Conservation (phyloP, 352 stramenopile genomes). For the Phytophthora capsici region DNA sequence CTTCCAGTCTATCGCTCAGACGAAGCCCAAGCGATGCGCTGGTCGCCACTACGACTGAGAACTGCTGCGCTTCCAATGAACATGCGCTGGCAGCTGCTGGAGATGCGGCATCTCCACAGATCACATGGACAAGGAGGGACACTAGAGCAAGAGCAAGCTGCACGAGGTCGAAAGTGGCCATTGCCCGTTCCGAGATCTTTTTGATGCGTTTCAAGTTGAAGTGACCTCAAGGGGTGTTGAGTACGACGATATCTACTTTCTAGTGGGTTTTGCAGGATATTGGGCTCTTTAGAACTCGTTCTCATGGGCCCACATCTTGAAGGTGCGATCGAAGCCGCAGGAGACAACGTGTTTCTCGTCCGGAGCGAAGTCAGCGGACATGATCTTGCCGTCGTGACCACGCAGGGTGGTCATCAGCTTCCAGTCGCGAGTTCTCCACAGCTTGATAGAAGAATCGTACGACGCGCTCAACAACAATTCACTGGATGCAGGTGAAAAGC, state of each 20-base stretch:
- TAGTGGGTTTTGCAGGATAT: no score
- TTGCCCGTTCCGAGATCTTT: slow-evolving; percentile 17
- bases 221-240: neutral
- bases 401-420: slow-evolving; percentile 87
- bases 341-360: slow-evolving; percentile 91
- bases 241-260: no score
- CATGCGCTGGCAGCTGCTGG: slow-evolving; percentile 6
- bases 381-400: slow-evolving; percentile 96
- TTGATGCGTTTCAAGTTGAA: slow-evolving; percentile 20
- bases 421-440: slow-evolving; percentile 96
- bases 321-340: slow-evolving; percentile 91
- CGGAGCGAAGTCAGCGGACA: slow-evolving; percentile 91
- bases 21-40: slow-evolving; percentile 61
- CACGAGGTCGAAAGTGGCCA: slow-evolving; percentile 3
- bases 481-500: slow-evolving; percentile 77
- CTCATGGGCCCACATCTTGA: slow-evolving; percentile 93
- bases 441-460: slow-evolving; percentile 95
- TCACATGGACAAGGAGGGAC: slow-evolving; percentile 4
- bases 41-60: slow-evolving; percentile 46
- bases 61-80: slow-evolving; percentile 45
- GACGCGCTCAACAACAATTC: slow-evolving; percentile 93
- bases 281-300: slow-evolving; percentile 78
- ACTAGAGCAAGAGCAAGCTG: slow-evolving; percentile 12
- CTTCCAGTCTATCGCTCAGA: slow-evolving; percentile 63
- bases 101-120: neutral